Evolutionary conservation across 805 yeast species (phyloP), one percentile per base, ranked within the genome.

Genomic region (Lipomyces japonicus): DNA sequence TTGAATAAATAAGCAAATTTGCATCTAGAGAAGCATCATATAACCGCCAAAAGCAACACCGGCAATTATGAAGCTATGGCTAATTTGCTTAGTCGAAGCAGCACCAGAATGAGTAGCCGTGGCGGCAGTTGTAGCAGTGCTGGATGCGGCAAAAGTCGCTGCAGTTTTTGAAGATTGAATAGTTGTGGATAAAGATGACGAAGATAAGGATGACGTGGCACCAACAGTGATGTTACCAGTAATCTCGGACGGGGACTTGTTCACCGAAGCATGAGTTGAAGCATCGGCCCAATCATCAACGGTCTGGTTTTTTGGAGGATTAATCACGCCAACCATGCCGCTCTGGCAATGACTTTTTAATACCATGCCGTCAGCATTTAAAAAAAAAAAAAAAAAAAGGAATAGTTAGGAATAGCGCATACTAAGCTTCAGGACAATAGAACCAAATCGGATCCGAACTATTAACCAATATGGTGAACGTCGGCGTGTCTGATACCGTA

Each of bases 301-400:
- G 14, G 60, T 48, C 49, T 53, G 41, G 52, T 48, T 40, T 3
- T 40, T 45, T 1, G 46, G 39, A 3, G 59, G 55, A 48, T 59
- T 59, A 50, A 59, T 59, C n/a, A 50, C 63, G 32, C 61, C 63
- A 21, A 51, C 60, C 61, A 58, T 59, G 14, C 62, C 63, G 32
- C 37, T 24, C 44, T 53, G 62, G 46, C 63, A 59, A 39, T 59
- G 63, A 37, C 49, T 43, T 19, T n/a, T n/a, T n/a, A n/a, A n/a
- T n/a, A n/a, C n/a, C n/a, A n/a, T n/a, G n/a, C n/a, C n/a, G n/a
- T n/a, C n/a, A n/a, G n/a, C n/a, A n/a, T n/a, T n/a, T n/a, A n/a
- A n/a, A n/a, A n/a, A n/a, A n/a, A n/a, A n/a, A n/a, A n/a, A n/a
- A n/a, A n/a, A n/a, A n/a, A n/a, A n/a, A n/a, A n/a, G n/a, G n/a